Base-by-base conservation (phyloP, 345 rosid genomes). In the Combretum micranthum region DNA sequence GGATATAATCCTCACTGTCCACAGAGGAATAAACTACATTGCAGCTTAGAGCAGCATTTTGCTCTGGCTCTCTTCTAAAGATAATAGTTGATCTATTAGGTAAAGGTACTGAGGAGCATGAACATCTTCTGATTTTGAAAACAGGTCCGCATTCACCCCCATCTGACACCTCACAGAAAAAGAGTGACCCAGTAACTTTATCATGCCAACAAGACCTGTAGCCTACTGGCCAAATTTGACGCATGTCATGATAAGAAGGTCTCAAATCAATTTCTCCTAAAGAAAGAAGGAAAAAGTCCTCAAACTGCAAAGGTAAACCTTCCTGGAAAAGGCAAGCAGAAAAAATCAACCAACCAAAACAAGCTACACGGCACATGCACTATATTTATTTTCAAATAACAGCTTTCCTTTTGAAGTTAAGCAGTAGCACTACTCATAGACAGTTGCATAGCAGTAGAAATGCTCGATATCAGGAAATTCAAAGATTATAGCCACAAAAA, bases 171-270 rank as follows among this genome's bases (percentile, higher is more conserved):
- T 93, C 91, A 72, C 91, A 80, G 22, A 78, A 60, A 60, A 93
- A 87, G 61, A 93, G 73, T 11, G 99, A 93, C 59, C 96, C 88
- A n/a, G 97, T 93, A 71, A 85, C 71, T 68, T 81, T 89, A 71
- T 93, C 99, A 73, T 93, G 99, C 99, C 99, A 93, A 75, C 91
- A 93, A 48, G 96, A 87, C 65, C 79, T 83, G 70, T 77, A 93
- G 26, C 99, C 94, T 72, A 89, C 63, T 43, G 99, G 99, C 73
- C 74, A 87, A 59, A 87, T 83, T 69, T 67, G 50, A 65, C 70
- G 70, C 52, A 48, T 75, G 68, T 72, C 73, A 71, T 93, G 99
- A 77, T 89, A 93, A 42, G 85, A 65, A 69, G 89, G 88, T 64
- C 96, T 93, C 64, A 15, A 55, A 67, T 93, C 96, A 61, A 89